Evolutionary conservation across 495 filamentous ascomycete species (phyloP).

Genomic region (Talaromyces wortmannii): DNA sequence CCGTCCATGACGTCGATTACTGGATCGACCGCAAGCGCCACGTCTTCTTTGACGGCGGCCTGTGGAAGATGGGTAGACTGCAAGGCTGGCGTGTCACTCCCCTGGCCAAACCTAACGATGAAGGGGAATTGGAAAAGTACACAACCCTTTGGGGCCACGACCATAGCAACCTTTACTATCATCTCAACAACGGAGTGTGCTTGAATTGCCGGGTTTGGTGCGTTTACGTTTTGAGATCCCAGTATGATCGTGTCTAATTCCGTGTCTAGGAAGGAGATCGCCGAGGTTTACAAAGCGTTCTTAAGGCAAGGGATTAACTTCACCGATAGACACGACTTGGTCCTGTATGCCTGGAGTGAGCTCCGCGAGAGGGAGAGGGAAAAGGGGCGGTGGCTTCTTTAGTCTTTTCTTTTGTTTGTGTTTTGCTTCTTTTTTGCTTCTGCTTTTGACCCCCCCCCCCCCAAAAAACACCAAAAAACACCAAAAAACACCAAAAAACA

Average conservation of each 20-base stretch:
- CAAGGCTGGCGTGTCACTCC: conserved; percentile 15
- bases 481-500: neutral
- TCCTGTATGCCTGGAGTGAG: neutral
- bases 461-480: no score
- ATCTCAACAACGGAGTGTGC: neutral
- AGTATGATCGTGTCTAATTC: no score
- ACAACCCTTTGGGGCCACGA: conserved; percentile 13
- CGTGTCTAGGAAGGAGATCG: no score
- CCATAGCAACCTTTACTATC: conserved; percentile 1
- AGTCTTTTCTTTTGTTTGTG: neutral
- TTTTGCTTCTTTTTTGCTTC: neutral
- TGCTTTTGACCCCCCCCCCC: neutral
- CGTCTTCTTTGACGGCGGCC: conserved; percentile 9
- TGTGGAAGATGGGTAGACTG: conserved; percentile 11
- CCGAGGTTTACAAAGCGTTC: no score
- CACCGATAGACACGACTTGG: neutral
- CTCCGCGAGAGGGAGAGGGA: neutral
- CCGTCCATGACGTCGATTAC: conserved; percentile 9
- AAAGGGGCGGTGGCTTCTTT: neutral
- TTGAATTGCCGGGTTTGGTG: neutral
- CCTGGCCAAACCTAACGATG: conserved; percentile 13
- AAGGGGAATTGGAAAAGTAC: conserved; percentile 16
- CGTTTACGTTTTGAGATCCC: no score
- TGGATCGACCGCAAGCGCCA: conserved; percentile 15
- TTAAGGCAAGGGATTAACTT: neutral